A percentile compares a stretch with the other conserved stretches of the same genome.
These are phyloP conservation scores for Raphanus raphanistrum DNA, from an alignment of 345 rosid genomes.

Conservation along the genomic window DNA sequence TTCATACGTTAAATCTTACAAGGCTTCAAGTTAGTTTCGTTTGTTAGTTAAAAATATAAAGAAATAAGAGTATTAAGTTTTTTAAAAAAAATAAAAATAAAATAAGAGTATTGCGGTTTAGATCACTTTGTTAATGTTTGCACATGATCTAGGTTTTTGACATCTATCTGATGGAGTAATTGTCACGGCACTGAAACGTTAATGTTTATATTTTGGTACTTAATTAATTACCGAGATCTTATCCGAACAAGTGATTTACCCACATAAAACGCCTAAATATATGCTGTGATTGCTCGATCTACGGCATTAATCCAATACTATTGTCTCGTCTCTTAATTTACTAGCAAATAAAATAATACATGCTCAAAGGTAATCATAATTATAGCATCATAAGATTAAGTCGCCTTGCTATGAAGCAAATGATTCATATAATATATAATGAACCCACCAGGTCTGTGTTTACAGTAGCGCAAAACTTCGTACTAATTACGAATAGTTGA, in stretches of 20 bases:
- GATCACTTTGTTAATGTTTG: neutral
- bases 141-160: neutral
- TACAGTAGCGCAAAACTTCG: neutral
- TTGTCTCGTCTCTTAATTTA: neutral
- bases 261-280: constrained; percentile 27
- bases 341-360: neutral
- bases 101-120: neutral
- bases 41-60: neutral
- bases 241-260: constrained; percentile 27
- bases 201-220: neutral
- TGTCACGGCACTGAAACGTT: constrained; percentile 12
- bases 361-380: neutral
- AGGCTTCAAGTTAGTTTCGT: neutral
- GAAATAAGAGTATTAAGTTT: no score
- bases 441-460: neutral
- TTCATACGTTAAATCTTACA: neutral
- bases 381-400: neutral
- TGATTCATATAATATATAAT: neutral
- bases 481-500: neutral
- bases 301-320: constrained; percentile 12
- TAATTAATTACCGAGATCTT: constrained; percentile 10
- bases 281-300: constrained; percentile 19
- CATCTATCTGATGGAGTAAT: neutral
- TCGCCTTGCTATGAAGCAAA: neutral
- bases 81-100: no score